Evolutionary conservation across 805 yeast genomes (phyloP).

Genomic region (Candida stauntonica): DNA sequence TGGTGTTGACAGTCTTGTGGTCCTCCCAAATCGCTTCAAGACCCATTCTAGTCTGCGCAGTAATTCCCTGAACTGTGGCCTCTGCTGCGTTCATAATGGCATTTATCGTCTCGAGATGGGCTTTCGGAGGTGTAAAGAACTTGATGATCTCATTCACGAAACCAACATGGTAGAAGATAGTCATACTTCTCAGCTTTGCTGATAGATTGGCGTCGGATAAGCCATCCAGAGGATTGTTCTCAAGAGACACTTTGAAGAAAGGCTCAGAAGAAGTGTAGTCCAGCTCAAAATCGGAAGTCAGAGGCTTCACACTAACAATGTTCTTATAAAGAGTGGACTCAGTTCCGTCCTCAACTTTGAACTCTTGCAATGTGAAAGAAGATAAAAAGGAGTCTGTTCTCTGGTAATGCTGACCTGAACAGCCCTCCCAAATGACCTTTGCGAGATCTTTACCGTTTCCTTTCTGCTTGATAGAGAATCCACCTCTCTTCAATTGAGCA

Average conservation of each 20-base stretch:
- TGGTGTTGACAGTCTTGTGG: conserved; percentile 83
- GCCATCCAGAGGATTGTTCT: conserved; percentile 79
- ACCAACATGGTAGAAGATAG: conserved; percentile 82
- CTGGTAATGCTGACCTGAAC: conserved; percentile 66
- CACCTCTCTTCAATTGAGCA: conserved; percentile 71
- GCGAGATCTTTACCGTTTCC: conserved; percentile 47
- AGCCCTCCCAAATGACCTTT: conserved; percentile 77
- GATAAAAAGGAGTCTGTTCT: conserved; percentile 75
- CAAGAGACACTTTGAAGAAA: conserved; percentile 78
- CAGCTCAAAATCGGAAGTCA: conserved; percentile 37
- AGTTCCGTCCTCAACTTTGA: conserved; percentile 85
- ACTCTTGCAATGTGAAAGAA: conserved; percentile 71
- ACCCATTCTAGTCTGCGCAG: conserved; percentile 87
- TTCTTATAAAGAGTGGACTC: conserved; percentile 76
- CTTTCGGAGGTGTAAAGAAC: conserved; percentile 85
- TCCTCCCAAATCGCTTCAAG: conserved; percentile 91
- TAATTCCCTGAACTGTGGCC: conserved; percentile 85
- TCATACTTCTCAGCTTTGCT: conserved; percentile 78
- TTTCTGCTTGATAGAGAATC: conserved; percentile 51
- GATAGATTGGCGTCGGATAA: conserved; percentile 75
- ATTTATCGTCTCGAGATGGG: conserved; percentile 82
- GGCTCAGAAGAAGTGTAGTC: conserved; percentile 41
- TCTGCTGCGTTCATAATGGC: conserved; percentile 94
- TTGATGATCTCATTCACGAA: conserved; percentile 69
- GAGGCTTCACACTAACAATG: conserved; percentile 76